Percentiles rank a stretch among this genome's conserved stretches.
Evolutionary conservation across 768 basidiomycete genomes (phyloP).

Genomic region (Termitomyces sp.): DNA sequence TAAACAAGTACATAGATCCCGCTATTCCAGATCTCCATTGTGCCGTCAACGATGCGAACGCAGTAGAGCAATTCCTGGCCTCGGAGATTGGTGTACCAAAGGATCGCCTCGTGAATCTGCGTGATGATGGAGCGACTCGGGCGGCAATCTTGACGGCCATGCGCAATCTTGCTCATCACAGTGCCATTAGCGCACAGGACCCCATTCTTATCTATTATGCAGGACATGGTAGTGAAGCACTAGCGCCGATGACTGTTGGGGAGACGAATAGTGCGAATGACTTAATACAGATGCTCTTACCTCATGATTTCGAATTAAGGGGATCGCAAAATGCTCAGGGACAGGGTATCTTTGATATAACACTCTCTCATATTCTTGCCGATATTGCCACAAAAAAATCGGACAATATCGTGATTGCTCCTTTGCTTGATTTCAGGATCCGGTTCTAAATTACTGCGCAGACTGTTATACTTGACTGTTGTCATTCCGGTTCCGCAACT

Average conservation of each 20-base stretch:
- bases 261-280: not conserved
- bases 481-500: not conserved
- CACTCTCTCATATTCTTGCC: not conserved
- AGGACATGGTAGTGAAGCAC: slow-evolving; percentile 3
- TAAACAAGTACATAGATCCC: slow-evolving; percentile 2
- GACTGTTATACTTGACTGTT: slow-evolving; percentile 12
- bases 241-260: not conserved
- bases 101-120: not conserved
- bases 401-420: slow-evolving; percentile 6
- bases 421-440: not conserved
- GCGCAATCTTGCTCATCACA: not conserved
- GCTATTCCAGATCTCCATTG: not conserved
- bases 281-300: not conserved
- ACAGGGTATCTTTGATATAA: slow-evolving; percentile 4
- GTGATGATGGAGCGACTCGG: not conserved
- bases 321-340: not conserved
- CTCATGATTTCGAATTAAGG: not conserved
- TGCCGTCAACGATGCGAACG: slow-evolving; percentile 1
- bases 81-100: not conserved
- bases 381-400: not conserved
- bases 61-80: not conserved
- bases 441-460: not conserved
- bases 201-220: slow-evolving; percentile 11
- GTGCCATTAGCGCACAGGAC: not conserved
- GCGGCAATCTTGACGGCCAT: not conserved